Evolutionary conservation across 208 protist species (phyloP).

Genomic region (Polymyxa betae): DNA sequence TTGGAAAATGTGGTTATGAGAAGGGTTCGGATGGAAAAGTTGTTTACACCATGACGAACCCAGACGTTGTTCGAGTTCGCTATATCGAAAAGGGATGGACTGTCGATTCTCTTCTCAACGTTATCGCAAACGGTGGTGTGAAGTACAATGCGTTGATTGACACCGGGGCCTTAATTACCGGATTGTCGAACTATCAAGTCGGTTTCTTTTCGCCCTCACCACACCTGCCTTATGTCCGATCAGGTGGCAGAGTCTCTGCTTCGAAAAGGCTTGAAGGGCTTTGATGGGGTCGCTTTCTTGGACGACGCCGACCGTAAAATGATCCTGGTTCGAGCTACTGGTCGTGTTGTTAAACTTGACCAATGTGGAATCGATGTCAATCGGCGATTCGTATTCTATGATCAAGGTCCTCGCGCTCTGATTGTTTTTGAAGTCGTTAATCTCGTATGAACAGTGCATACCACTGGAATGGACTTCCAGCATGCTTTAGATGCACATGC

Average conservation of each 20-base stretch:
- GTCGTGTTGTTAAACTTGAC: slow-evolving; percentile 64
- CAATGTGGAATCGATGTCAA: slow-evolving; percentile 77
- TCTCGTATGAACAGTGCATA: slow-evolving; percentile 80
- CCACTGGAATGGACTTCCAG: slow-evolving; percentile 91
- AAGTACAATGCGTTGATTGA: slow-evolving; percentile 89
- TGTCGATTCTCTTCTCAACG: slow-evolving; percentile 81
- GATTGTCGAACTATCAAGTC: slow-evolving; percentile 86
- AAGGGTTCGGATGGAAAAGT: slow-evolving; percentile 86
- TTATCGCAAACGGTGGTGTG: slow-evolving; percentile 79
- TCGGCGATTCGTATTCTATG: slow-evolving; percentile 69
- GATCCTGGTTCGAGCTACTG: slow-evolving; percentile 84
- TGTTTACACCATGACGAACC: slow-evolving; percentile 84
- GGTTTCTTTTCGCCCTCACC: slow-evolving; percentile 85
- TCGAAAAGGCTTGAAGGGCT: slow-evolving; percentile 72
- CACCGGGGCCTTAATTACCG: slow-evolving; percentile 91
- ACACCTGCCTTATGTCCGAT: too few species aligned
- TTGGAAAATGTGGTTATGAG: slow-evolving; percentile 90
- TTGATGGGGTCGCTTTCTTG: slow-evolving; percentile 90
- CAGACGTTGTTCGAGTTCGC: slow-evolving; percentile 75
- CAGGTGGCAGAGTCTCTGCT: slow-evolving; percentile 73
- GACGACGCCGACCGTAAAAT: slow-evolving; percentile 86
- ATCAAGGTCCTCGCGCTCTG: slow-evolving; percentile 51
- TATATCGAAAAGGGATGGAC: slow-evolving; percentile 81
- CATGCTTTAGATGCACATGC: slow-evolving; percentile 84
- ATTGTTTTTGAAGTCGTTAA: background rate